phyloP scores from a whole-genome alignment of 495 filamentous ascomycete genomes.

The Usnea hakonensis region DNA sequence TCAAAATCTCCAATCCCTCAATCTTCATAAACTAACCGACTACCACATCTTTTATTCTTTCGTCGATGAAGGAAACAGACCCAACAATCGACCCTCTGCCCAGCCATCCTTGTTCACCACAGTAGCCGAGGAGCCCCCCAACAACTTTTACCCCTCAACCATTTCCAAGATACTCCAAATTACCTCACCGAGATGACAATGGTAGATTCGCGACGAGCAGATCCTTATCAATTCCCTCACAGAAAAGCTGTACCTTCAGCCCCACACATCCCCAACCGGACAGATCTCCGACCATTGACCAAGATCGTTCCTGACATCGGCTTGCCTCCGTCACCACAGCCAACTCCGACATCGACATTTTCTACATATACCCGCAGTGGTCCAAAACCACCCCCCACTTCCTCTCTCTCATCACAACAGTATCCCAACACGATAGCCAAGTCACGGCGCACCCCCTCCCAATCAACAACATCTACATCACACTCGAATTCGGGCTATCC shows the following conservation, averaged over 20 bases:
- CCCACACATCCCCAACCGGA: slow-evolving; percentile 15
- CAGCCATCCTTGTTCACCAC: not conserved
- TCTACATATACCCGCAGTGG: slow-evolving; percentile 31
- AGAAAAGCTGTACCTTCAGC: slow-evolving; percentile 23
- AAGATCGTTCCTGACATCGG: slow-evolving; percentile 20
- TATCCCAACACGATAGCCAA: slow-evolving; percentile 32
- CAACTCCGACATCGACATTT: slow-evolving; percentile 19
- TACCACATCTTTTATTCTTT: too few species aligned
- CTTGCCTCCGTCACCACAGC: slow-evolving; percentile 9
- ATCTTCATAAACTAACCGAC: too few species aligned
- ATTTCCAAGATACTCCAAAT: slow-evolving; percentile 1
- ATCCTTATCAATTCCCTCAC: slow-evolving; percentile 22
- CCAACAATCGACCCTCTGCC: not conserved
- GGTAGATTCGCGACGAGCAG: slow-evolving; percentile 20
- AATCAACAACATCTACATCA: slow-evolving; percentile 62
- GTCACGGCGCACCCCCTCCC: slow-evolving; percentile 61
- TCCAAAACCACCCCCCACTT: slow-evolving; percentile 26
- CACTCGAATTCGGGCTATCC: slow-evolving; percentile 44
- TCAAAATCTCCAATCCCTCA: not conserved
- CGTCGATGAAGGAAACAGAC: not conserved
- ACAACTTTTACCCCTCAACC: not conserved
- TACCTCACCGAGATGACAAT: slow-evolving; percentile 16
- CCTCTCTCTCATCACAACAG: slow-evolving; percentile 30
- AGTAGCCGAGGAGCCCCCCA: not conserved
- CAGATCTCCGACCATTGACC: slow-evolving; percentile 20